Evolutionary conservation across 2,329 filamentous ascomycete genomes (phyloP), one percentile per base, ranked within the genome.

Genomic region (Clonostachys byssicola): DNA sequence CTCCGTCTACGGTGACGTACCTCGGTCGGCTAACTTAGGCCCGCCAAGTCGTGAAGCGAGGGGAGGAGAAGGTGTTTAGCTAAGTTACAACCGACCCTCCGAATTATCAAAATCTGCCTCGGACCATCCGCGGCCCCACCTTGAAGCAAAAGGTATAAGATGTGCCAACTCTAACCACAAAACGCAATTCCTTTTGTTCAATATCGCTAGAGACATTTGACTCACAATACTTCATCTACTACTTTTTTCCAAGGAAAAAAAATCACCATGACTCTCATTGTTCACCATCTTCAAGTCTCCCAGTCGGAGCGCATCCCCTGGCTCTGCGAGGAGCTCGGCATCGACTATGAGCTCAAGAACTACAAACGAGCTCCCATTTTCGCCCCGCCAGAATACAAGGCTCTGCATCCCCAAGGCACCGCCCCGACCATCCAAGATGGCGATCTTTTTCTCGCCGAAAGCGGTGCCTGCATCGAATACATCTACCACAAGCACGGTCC

Each of bases 271-370:
- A 14, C 42, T 40, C 60, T 77, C 40, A 63, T 60, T 33, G 53
- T 80, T 17, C 77, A 81, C 56, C 78, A 82, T 54, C 73, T 81
- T n/a, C 66, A 71, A 42, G 55, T 70, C 59, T 81, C 79, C 12
- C 81, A 86, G 59, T 84, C 81, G 35, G 82, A 86, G 59, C 80
- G 83, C 39, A 71, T 86, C 45, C 65, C 77, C 56, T 86, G 79
- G 74, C 74, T 86, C 42, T 80, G 80, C 59, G 83, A 87, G 60
- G 83, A 87, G 60, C 75, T 86, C 16, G 61, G 63, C 43, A 62
- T 87, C 45, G 58, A 67, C 3, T 86, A 86, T 36, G 35, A 33
- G 12, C 45, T 53, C 33, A 34, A 43, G 33, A 47, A 43, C 9
- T 59, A 67, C 56, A 48, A 60, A 36, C 56, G 66, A n/a, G 54